Base-by-base conservation (phyloP, 225 moss, liverwort and hornwort species). In the Asterella californica region DNA sequence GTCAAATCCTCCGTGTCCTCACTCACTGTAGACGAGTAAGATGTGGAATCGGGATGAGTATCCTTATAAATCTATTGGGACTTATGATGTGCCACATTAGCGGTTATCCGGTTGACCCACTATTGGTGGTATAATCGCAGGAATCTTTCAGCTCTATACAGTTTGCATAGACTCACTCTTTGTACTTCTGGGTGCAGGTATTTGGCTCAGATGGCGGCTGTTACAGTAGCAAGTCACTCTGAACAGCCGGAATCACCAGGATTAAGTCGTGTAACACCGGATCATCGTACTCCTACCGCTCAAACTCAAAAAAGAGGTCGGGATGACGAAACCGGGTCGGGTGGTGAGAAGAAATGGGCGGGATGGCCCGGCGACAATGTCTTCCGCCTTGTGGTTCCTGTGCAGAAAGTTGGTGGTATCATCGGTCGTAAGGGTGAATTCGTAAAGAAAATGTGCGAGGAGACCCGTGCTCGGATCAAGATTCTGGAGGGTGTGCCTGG, bases 361-460 rank as follows among this genome's bases (percentile, higher is more conserved):
- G 97, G 93, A 27, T 99, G 97, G 97, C 94, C 97, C 9, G 97
- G 95, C 9, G 97, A 99, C 83, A 99, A 99, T 57, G 97, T 95
- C 54, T 99, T 99, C 77, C 94, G 97, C 19, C 86, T 99, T 17
- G 87, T 99, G 25, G 97, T 95, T 76, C 92, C 94, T 12, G 95
- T 95, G 66, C 93, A 94, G 80, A 99, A 99, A 88, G 97, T 99
- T 12, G 97, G 97, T 21, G 94, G 97, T 50, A 99, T 99, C 79
- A 99, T 99, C 76, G 97, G 97, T 18, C 94, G 97, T 4, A 99
- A 99, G 83, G 97, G 97, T 18, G 97, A 99, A 85, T 99, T 99
- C 61, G 95, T 95, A 83, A 99, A 99, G 84, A 99, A 93, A 85
- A 99, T 99, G 97, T 99, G 97, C 61, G 97, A 99, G 77, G 97